Percentiles rank a stretch among this genome's conserved stretches.
Evolutionary conservation across 1,284 basidiomycete species (phyloP).

Genomic region (Irpex lacteus): DNA sequence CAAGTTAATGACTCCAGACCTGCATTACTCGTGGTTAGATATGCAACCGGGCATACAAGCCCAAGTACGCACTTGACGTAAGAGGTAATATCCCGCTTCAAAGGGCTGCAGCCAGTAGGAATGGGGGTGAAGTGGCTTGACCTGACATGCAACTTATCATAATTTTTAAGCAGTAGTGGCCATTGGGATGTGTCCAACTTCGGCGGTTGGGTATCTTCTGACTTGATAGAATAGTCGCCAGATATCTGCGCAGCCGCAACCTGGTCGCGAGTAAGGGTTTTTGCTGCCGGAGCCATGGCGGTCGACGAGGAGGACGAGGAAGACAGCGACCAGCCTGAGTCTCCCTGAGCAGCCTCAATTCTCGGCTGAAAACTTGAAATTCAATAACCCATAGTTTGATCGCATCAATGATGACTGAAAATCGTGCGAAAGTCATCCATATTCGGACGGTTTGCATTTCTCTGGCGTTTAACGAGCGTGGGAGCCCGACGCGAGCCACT

Average conservation of each 20-base stretch:
- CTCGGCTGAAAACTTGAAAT: conserved; percentile 1
- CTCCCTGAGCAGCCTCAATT: not conserved
- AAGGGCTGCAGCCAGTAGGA: conserved; percentile 84
- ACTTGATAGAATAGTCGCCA: conserved; percentile 84
- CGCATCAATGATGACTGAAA: not conserved
- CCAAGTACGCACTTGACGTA: conserved; percentile 77
- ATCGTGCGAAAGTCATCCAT: conserved; percentile 13
- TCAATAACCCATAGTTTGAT: not conserved
- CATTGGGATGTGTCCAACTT: conserved; percentile 94
- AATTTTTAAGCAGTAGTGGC: conserved; percentile 98
- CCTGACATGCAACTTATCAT: conserved; percentile 93
- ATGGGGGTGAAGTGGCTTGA: conserved; percentile 99
- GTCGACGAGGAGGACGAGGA: conserved; percentile 10
- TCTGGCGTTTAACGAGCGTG: conserved; percentile 10
- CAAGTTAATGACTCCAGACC: conserved; percentile 97
- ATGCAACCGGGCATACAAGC: not conserved
- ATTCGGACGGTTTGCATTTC: conserved; percentile 3
- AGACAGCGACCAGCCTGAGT: not conserved
- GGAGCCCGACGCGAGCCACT: conserved; percentile 15
- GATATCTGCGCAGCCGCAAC: conserved; percentile 69
- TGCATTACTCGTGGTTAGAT: conserved; percentile 27
- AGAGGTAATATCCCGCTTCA: conserved; percentile 88
- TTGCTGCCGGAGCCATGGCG: conserved; percentile 43
- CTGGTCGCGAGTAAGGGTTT: conserved; percentile 55
- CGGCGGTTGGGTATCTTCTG: conserved; percentile 64